phyloP scores from a whole-genome alignment of 768 basidiomycete genomes.

The Suillus hirtellus region DNA sequence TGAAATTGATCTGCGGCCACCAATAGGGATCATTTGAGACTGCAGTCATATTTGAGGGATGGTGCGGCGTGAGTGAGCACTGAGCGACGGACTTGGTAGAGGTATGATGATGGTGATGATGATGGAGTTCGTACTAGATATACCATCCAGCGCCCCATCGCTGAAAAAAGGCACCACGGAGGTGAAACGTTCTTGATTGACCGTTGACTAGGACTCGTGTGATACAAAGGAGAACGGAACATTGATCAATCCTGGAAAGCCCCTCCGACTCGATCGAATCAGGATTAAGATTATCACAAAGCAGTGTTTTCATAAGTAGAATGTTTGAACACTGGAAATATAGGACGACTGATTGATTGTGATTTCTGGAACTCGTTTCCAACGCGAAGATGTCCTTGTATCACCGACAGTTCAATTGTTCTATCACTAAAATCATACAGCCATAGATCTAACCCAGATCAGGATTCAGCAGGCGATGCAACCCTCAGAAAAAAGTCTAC shows the following conservation, averaged over 20 bases:
- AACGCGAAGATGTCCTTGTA: not conserved
- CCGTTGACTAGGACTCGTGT: not conserved
- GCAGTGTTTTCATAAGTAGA: not conserved
- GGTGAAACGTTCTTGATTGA: not conserved
- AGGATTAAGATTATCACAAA: not conserved
- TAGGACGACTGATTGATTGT: not conserved
- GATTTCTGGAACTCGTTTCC: not conserved
- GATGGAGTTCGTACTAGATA: not conserved
- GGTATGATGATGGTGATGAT: not conserved
- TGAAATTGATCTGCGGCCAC: not conserved
- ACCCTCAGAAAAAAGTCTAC: not conserved
- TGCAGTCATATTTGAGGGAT: not conserved
- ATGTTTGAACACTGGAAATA: not conserved
- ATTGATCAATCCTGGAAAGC: not conserved
- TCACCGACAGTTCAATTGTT: not conserved
- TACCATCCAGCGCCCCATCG: conserved; percentile 12
- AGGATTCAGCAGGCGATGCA: not conserved
- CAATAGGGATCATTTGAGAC: not conserved
- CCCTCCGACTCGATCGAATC: not conserved
- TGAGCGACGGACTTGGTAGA: not conserved
- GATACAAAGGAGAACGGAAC: not conserved
- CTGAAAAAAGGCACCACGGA: not conserved
- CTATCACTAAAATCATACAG: not conserved
- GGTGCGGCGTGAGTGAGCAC: not conserved
- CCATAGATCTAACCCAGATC: not conserved